These are phyloP conservation scores for Scheffersomyces illinoinensis DNA, from an alignment of 1,139 yeast genomes.

Conservation along the genomic window DNA sequence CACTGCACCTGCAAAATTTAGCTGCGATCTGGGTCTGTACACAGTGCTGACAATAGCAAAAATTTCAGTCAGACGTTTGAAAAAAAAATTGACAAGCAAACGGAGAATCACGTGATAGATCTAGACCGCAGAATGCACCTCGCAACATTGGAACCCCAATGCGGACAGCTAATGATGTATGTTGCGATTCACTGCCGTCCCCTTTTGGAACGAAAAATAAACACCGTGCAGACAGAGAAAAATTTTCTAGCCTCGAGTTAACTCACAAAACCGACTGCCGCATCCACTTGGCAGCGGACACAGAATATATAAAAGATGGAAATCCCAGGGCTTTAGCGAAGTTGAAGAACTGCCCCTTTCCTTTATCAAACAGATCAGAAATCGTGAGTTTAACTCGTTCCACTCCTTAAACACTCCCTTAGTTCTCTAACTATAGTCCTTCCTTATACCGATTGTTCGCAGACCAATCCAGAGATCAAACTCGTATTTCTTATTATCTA, in stretches of 20 bases:
- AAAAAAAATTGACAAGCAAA: neutral
- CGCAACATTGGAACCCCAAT: neutral
- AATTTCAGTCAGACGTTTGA: neutral
- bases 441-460: constrained; percentile 14
- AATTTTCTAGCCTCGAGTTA: neutral
- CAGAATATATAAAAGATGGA: neutral
- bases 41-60: neutral
- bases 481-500: neutral
- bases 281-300: neutral
- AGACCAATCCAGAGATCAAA: neutral
- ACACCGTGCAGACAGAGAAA: constrained; percentile 1
- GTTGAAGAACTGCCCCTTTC: neutral
- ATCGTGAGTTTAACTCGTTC: neutral
- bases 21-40: too few species aligned
- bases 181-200: neutral
- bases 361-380: neutral
- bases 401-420: constrained; percentile 2
- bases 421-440: constrained; percentile 22
- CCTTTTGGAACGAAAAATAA: constrained; percentile 1
- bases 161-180: neutral
- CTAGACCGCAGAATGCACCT: neutral
- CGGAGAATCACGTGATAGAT: neutral
- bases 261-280: neutral
- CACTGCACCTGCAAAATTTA: too few species aligned
- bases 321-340: neutral